Evolutionary conservation across 768 basidiomycete species (phyloP).

Genomic region (Lepiota brunneoincarnata): DNA sequence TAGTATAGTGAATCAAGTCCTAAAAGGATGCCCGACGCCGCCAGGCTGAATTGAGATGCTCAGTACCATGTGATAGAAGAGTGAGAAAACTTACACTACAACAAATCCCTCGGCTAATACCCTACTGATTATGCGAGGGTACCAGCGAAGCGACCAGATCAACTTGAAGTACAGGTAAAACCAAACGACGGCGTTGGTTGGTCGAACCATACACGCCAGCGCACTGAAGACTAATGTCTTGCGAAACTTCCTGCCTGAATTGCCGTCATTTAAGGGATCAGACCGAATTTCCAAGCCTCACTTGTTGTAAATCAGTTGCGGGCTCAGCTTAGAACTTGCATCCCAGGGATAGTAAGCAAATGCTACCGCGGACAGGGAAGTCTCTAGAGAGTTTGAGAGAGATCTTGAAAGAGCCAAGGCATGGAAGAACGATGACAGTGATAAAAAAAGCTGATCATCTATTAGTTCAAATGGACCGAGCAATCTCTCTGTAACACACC

Average conservation of each 20-base stretch:
- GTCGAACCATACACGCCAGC: constrained; percentile 77
- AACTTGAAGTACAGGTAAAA: constrained; percentile 59
- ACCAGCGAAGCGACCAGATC: constrained; percentile 48
- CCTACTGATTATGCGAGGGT: constrained; percentile 23
- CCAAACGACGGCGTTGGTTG: constrained; percentile 90
- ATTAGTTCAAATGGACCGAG: background rate
- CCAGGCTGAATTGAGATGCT: constrained; percentile 18
- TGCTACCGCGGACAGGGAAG: constrained; percentile 77
- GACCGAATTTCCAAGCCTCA: constrained; percentile 12
- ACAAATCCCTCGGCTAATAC: constrained; percentile 37
- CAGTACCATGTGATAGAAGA: background rate
- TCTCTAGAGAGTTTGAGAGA: constrained; percentile 91
- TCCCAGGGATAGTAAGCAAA: constrained; percentile 79
- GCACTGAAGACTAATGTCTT: constrained; percentile 60
- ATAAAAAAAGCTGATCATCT: constrained; percentile 62
- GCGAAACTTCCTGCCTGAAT: constrained; percentile 29
- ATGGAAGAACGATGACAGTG: constrained; percentile 86
- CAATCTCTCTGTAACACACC: constrained; percentile 44
- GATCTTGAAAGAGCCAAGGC: constrained; percentile 81
- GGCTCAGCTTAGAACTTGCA: constrained; percentile 30
- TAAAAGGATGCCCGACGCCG: constrained; percentile 30
- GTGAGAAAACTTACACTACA: constrained; percentile 42
- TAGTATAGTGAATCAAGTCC: constrained; percentile 73
- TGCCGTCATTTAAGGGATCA: constrained; percentile 12
- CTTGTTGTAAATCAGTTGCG: constrained; percentile 40